Evolutionary conservation across 2,329 filamentous ascomycete species (phyloP), one percentile per base, ranked within the genome.

Genomic region (Xylariaceae sp.): DNA sequence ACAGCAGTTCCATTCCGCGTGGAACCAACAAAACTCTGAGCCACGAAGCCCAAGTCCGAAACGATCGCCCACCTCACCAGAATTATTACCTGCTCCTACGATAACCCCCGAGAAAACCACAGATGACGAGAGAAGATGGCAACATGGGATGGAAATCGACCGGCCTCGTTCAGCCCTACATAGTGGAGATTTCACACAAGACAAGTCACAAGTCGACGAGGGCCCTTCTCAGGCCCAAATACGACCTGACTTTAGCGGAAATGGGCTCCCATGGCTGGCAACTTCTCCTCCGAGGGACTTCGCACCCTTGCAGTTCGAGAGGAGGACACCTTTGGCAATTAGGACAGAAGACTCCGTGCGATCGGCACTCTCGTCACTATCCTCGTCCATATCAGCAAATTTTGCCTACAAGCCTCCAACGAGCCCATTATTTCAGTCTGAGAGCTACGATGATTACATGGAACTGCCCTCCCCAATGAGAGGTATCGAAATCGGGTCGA

Each of bases 341-440:
- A 61, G 64, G 34, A 52, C 53, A 12, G 65, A 67, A n/a, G n/a
- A n/a, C 25, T 67, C 65, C 8, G 70, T 68, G 42, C 66, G 62
- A 37, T 72, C 75, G 0, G 67, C 72, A 19, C 70, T 76, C 16
- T 83, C 84, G 6, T 83, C 82, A 1, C 60, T 86, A 8, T 85
- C 83, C 3, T 89, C 84, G 6, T 86, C 88, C 1, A 74, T 87
- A 12, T 85, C 86, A 0, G 86, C 83, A 2, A 90, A 82, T 56
- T 96, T 95, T 64, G 76, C 86, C 23, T 86, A 95, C 50, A 86
- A 92, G 66, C 81, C 88, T 2, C 92, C 93, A 0, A 97, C 93
- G 2, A 97, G 91, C 58, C 93, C 93, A 12, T 73, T 98, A 10
- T 91, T 94, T 1, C 84, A 96, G 59, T 89, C 90, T 34, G 82